Base-by-base conservation (phyloP, 2,329 filamentous ascomycete genomes). In the Fusarium subtropicale region DNA sequence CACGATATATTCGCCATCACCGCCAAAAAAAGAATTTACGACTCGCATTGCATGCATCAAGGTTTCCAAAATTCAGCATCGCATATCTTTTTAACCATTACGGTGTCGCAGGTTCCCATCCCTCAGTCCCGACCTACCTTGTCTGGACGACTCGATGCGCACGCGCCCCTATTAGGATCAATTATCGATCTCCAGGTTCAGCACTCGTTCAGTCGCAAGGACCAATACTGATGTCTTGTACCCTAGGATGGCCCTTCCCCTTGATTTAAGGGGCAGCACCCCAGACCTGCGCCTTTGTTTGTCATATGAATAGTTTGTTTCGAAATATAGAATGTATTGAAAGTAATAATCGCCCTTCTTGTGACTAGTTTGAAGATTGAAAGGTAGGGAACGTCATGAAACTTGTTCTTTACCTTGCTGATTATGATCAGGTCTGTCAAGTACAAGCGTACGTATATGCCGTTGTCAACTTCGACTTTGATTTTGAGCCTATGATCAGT, bases 201-300 rank as follows among this genome's bases (percentile, higher is more conserved):
- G 73, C 73, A 73, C 63, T 72, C 71, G 56, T 60, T 73, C 56
- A 68, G 71, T 74, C 66, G 59, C 69, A 71, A 66, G 66, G 60
- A 71, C 61, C 61, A 65, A 61, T 74, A 64, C 73, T 75, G 73
- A 75, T 75, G 59, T 74, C 70, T 65, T 75, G 73, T 75, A 69
- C 73, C 73, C 58, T 75, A 75, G 73, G 73, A 75, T 74, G 73
- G 72, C 68, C 59, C 60, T 68, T 51, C 56, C 56, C 72, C 60
- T 60, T 46, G 52, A 50, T 33, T 36, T 45, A 64, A 67, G 68
- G 62, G 63, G 64, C 41, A 68, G 56, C 56, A 67, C 55, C 72
- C 54, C 72, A 72, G 62, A 65, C 42, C 55, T 68, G 42, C 53
- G 42, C 52, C 52, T 44, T 41, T 63, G 42, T 47, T 63, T 55